phyloP scores from a whole-genome alignment of 441 rosid species.

The Raphanus hybrid region DNA sequence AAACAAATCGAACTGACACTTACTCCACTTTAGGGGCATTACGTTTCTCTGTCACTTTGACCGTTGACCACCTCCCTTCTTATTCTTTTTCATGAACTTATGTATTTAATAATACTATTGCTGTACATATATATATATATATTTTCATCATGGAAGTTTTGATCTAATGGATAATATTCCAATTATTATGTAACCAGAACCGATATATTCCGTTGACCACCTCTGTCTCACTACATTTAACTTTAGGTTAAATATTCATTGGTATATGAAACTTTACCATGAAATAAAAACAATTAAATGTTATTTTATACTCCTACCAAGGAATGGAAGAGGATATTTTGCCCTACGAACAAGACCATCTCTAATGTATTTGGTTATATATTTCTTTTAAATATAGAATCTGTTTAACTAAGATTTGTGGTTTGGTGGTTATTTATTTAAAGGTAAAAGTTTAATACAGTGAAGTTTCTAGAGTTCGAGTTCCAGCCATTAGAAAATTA shows the following conservation, averaged over 20 bases:
- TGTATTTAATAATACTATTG: background rate
- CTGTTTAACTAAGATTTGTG: too few species aligned
- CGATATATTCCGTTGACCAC: conserved; percentile 3
- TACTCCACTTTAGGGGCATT: conserved; percentile 38
- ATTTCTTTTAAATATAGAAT: too few species aligned
- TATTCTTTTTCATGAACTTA: background rate
- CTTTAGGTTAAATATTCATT: background rate
- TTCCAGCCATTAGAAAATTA: too few species aligned
- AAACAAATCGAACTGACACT: conserved; percentile 41
- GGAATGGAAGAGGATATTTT: background rate
- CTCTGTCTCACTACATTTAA: conserved; percentile 7
- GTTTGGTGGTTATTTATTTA: too few species aligned
- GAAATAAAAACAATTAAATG: background rate
- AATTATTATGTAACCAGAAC: background rate
- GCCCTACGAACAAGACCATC: too few species aligned
- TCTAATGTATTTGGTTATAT: too few species aligned
- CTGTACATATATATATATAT: background rate
- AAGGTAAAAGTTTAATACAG: too few species aligned
- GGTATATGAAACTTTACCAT: background rate
- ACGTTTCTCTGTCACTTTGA: conserved; percentile 47
- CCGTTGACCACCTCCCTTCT: conserved; percentile 42
- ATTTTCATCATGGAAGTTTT: background rate
- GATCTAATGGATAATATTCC: background rate
- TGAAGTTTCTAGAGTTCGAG: too few species aligned
- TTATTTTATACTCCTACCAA: background rate